Percentiles rank a stretch among this genome's conserved stretches.
These are phyloP conservation scores for Phoenix dactylifera DNA, from an alignment of 176 grass and related monocot species.

Conservation along the genomic window DNA sequence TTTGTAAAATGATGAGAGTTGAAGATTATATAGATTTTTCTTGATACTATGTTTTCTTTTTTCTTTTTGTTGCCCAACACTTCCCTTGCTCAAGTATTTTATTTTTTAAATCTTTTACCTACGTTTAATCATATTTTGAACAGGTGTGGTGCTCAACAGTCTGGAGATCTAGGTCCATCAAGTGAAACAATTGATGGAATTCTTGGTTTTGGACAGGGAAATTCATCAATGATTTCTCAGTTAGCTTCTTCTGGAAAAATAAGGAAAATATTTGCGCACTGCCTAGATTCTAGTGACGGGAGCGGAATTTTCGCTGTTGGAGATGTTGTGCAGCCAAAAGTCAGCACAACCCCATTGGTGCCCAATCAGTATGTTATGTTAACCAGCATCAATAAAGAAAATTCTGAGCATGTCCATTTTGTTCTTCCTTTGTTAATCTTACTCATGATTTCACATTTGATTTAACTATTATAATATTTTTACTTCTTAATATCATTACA, in stretches of 20 bases:
- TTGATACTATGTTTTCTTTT: too few species aligned
- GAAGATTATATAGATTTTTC: too few species aligned
- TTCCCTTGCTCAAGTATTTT: too few species aligned
- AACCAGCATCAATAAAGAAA: neutral
- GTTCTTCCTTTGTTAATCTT: too few species aligned
- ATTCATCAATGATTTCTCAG: conserved; percentile 73
- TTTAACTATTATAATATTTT: too few species aligned
- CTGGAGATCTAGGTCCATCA: conserved; percentile 71
- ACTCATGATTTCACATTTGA: too few species aligned
- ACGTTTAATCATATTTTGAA: neutral
- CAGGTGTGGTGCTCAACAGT: conserved; percentile 79
- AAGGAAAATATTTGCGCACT: conserved; percentile 75
- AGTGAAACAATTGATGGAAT: conserved; percentile 75
- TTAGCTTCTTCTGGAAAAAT: conserved; percentile 58
- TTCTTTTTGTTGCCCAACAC: too few species aligned
- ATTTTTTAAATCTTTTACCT: too few species aligned
- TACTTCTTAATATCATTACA: too few species aligned
- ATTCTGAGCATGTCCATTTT: neutral
- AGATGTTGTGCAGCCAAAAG: conserved; percentile 78
- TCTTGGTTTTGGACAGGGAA: conserved; percentile 83
- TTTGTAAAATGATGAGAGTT: too few species aligned
- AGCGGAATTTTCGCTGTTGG: conserved; percentile 88
- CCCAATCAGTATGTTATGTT: conserved; percentile 46
- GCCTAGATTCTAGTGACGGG: conserved; percentile 68
- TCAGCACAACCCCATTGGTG: conserved; percentile 74